Evolutionary conservation across 2,329 filamentous ascomycete genomes (phyloP).

Genomic region (Aureobasidium sp.): DNA sequence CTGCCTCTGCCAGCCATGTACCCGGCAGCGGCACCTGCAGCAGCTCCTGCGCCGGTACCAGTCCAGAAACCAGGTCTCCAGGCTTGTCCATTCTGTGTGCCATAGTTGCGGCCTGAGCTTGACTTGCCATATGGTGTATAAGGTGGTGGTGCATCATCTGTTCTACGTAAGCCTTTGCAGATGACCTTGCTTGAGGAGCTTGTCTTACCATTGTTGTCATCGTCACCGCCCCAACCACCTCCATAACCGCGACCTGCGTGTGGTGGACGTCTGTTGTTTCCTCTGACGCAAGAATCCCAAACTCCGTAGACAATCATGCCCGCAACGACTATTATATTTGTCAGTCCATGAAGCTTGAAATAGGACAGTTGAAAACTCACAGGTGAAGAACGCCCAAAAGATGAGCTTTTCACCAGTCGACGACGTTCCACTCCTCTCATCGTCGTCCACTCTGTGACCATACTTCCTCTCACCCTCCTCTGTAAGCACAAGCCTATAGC

Average conservation of each 20-base stretch:
- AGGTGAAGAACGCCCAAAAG: constrained; percentile 56
- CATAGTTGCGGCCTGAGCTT: constrained; percentile 2
- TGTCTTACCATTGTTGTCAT: constrained; percentile 31
- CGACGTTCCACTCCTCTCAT: neutral
- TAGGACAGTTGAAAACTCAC: constrained; percentile 15
- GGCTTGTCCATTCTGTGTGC: constrained; percentile 28
- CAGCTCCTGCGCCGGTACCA: constrained; percentile 58
- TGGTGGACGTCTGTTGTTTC: constrained; percentile 13
- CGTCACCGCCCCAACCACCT: constrained; percentile 34
- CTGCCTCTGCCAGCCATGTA: constrained; percentile 48
- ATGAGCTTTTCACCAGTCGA: constrained; percentile 27
- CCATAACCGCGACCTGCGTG: constrained; percentile 31
- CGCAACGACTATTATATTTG: constrained; percentile 19
- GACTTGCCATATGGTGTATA: constrained; percentile 28
- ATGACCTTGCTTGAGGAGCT: neutral
- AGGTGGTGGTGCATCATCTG: constrained; percentile 44
- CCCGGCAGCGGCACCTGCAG: constrained; percentile 58
- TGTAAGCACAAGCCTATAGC: constrained; percentile 75
- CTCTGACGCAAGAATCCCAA: constrained; percentile 17
- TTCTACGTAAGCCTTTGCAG: neutral
- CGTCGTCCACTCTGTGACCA: constrained; percentile 36
- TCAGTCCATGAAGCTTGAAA: neutral
- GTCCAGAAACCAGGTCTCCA: constrained; percentile 72
- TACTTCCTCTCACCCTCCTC: constrained; percentile 64
- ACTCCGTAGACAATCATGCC: constrained; percentile 24